Evolutionary conservation across 805 yeast species (phyloP), one percentile per base, ranked within the genome.

Genomic region (Ogataea naganishii): DNA sequence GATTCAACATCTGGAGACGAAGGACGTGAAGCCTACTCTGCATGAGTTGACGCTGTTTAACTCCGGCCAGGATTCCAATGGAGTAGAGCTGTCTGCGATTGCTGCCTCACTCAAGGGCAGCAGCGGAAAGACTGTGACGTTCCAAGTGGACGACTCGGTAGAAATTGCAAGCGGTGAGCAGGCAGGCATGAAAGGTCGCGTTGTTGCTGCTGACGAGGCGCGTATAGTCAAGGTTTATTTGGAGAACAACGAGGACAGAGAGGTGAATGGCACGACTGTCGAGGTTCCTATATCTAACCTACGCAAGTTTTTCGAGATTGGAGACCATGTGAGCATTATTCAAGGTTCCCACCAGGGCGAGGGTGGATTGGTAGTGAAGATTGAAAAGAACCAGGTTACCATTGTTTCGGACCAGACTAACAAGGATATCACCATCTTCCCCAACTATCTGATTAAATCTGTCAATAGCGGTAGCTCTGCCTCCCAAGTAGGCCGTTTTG

Each of bases 81-180:
- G 88, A n/a, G 70, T 92, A 43, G 96, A 92, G 51, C 64, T 92
- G 34, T 75, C 86, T 4, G 74, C 88, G 1, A 75, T 92, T 41
- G 92, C 96, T 2, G 84, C 86, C 38, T 73, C 84, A n/a, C 65
- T 92, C 43, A 83, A 83, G 49, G 72, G 72, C 39, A 62, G 74
- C 2, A 64, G 72, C 31, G 69, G 68, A 21, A 64, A 71, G 14
- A 59, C 69, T 18, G 65, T 75, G 20, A 57, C 67, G 4, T 89
- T 88, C 62, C 95, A 85, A 54, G 84, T 94, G 5, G 96, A 95
- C 42, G 98, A 92, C 54, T 72, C 82, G 43, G 96, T 92, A 27
- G 95, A 88, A 57, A 82, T 92, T 28, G 68, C 82, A 30, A 75
- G 76, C 40, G 98, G 98, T 51, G 98, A 92, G 59, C 96, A 88